These are phyloP conservation scores for Lanmaoa rubissima DNA, from an alignment of 768 basidiomycete species.

Conservation along the genomic window DNA sequence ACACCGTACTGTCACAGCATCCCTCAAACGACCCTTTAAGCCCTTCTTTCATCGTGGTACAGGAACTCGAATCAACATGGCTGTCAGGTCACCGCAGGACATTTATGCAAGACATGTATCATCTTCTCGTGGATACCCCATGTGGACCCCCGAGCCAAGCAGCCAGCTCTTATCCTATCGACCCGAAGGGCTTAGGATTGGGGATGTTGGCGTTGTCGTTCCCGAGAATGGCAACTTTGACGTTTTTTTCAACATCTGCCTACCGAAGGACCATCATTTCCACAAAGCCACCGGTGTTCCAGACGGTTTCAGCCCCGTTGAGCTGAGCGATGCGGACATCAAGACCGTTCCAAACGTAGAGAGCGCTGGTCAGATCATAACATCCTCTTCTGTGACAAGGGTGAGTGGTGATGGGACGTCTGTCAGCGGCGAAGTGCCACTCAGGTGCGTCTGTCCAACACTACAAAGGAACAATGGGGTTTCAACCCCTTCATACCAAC, in stretches of 20 bases:
- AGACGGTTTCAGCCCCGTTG: slow-evolving; percentile 27
- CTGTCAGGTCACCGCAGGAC: slow-evolving; percentile 25
- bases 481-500: not conserved
- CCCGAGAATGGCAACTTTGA: slow-evolving; percentile 36
- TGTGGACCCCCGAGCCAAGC: slow-evolving; percentile 37
- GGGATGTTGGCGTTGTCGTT: slow-evolving; percentile 39
- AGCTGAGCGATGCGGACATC: slow-evolving; percentile 16
- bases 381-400: slow-evolving; percentile 12
- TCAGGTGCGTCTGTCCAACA: slow-evolving; percentile 4
- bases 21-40: not conserved
- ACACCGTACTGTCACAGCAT: slow-evolving; percentile 8
- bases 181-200: slow-evolving; percentile 33
- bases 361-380: slow-evolving; percentile 9
- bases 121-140: slow-evolving; percentile 33
- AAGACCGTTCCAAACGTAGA: slow-evolving; percentile 11
- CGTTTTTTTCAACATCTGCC: slow-evolving; percentile 39
- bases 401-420: not conserved
- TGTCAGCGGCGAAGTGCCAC: not conserved
- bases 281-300: slow-evolving; percentile 25
- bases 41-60: not conserved
- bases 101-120: slow-evolving; percentile 25
- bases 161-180: slow-evolving; percentile 25
- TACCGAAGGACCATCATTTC: slow-evolving; percentile 31
- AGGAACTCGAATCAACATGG: slow-evolving; percentile 10
- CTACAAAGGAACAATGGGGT: not conserved